phyloP scores from a whole-genome alignment of 108 stramenopile genomes.

The Hondaea fermentalgiana region DNA sequence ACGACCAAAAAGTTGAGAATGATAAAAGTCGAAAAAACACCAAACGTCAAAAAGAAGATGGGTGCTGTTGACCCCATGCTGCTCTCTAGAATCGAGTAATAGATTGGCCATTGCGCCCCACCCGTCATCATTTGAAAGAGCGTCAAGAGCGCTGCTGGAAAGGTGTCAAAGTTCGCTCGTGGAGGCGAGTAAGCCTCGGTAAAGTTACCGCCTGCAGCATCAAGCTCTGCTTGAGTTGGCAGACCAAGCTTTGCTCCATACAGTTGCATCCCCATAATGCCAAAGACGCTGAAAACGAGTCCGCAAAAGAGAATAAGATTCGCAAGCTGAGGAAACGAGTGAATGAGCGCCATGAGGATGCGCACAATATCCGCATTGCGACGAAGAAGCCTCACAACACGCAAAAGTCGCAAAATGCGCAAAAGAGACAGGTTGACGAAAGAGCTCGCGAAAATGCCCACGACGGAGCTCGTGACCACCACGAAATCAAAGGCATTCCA shows the following conservation, averaged over 20 bases:
- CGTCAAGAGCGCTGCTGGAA: slow-evolving; percentile 47
- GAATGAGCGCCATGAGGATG: slow-evolving; percentile 56
- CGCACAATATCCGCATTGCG: slow-evolving; percentile 38
- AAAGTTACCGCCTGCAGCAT: slow-evolving; percentile 1
- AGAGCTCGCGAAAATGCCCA: slow-evolving; percentile 22
- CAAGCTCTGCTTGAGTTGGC: not conserved
- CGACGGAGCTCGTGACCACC: slow-evolving; percentile 36
- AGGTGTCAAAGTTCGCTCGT: slow-evolving; percentile 56
- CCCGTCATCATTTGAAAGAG: slow-evolving; percentile 66
- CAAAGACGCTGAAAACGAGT: slow-evolving; percentile 61
- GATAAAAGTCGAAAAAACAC: slow-evolving; percentile 43
- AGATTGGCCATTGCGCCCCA: slow-evolving; percentile 61
- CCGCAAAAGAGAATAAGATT: slow-evolving; percentile 56
- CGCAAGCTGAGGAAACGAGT: slow-evolving; percentile 43
- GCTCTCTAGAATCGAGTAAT: slow-evolving; percentile 27
- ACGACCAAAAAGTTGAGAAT: slow-evolving; percentile 56
- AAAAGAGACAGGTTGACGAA: slow-evolving; percentile 32
- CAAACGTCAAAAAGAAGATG: slow-evolving; percentile 50
- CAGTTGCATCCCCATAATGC: slow-evolving; percentile 51
- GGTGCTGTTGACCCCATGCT: not conserved
- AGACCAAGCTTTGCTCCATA: slow-evolving; percentile 23
- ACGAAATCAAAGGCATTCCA: slow-evolving; percentile 50
- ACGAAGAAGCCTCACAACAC: slow-evolving; percentile 53
- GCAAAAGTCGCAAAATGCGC: slow-evolving; percentile 54
- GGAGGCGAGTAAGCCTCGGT: slow-evolving; percentile 38